These are phyloP conservation scores for Colletotrichum tamarilloi DNA, from an alignment of 2,329 filamentous ascomycete genomes.

Conservation along the genomic window DNA sequence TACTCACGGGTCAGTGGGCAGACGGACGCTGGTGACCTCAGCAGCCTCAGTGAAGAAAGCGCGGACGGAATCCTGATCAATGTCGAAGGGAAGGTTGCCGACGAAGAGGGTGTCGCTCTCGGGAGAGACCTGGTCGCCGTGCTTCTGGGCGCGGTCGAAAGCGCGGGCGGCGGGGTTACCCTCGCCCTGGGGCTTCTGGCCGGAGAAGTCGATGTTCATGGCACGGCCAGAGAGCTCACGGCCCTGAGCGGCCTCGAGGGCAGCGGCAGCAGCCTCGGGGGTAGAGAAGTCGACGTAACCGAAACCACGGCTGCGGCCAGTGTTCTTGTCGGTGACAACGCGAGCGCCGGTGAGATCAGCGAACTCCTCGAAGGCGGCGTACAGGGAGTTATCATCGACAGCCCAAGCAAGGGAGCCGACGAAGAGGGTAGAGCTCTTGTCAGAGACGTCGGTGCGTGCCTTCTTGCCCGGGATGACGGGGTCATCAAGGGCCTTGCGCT, in stretches of 20 bases:
- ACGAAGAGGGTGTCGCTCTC: slow-evolving; percentile 91
- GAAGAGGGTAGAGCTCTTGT: slow-evolving; percentile 77
- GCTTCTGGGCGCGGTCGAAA: slow-evolving; percentile 73
- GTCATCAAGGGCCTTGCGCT: slow-evolving; percentile 73
- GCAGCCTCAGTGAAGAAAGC: slow-evolving; percentile 80
- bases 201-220: slow-evolving; percentile 84
- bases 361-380: slow-evolving; percentile 83
- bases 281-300: slow-evolving; percentile 90
- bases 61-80: slow-evolving; percentile 79
- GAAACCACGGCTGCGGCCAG: slow-evolving; percentile 89
- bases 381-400: slow-evolving; percentile 85
- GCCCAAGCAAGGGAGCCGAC: slow-evolving; percentile 93
- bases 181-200: slow-evolving; percentile 69
- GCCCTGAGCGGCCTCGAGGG: slow-evolving; percentile 80
- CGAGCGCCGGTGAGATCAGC: slow-evolving; percentile 78
- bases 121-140: slow-evolving; percentile 82
- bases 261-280: slow-evolving; percentile 74
- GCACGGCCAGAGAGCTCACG: slow-evolving; percentile 78
- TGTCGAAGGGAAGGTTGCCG: slow-evolving; percentile 89
- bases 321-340: slow-evolving; percentile 85
- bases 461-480: slow-evolving; percentile 68
- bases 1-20: slow-evolving; percentile 83
- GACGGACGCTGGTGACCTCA: slow-evolving; percentile 81
- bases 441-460: slow-evolving; percentile 68
- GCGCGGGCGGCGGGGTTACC: slow-evolving; percentile 66